Percentiles rank a stretch among this genome's conserved stretches.
Conservation (phyloP, 2,329 filamentous ascomycete genomes). For the Diaporthe humulicola region DNA sequence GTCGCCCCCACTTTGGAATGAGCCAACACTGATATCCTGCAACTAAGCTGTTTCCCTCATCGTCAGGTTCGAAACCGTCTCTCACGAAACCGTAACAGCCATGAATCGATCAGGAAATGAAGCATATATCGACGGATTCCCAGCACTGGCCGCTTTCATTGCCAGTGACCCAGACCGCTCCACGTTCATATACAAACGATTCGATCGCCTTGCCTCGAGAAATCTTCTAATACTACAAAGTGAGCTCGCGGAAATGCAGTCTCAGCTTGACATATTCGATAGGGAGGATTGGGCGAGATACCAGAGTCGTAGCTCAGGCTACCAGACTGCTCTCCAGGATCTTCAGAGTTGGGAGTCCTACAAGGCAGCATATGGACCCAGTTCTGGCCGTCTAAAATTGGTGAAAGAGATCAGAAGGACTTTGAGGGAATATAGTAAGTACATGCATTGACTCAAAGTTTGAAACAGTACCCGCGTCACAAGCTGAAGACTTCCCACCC, state of each 20-base stretch:
- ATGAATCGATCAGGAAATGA: background rate
- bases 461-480: background rate
- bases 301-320: background rate
- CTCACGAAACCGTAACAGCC: background rate
- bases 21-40: background rate
- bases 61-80: background rate
- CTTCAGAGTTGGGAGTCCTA: background rate
- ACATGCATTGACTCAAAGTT: background rate
- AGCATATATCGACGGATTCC: background rate
- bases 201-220: background rate
- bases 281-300: background rate
- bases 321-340: background rate
- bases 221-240: background rate
- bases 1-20: too few relatives aligned
- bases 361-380: background rate
- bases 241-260: background rate
- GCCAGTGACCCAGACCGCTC: background rate
- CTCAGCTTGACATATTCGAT: background rate
- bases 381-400: background rate
- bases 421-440: background rate
- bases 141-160: background rate
- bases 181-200: background rate
- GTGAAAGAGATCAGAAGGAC: background rate
- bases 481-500: background rate
- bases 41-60: background rate